Percentiles rank a stretch among this genome's conserved stretches.
These are phyloP conservation scores for Panicum hallii DNA, from an alignment of 202 grass and related monocot species.

Conservation along the genomic window DNA sequence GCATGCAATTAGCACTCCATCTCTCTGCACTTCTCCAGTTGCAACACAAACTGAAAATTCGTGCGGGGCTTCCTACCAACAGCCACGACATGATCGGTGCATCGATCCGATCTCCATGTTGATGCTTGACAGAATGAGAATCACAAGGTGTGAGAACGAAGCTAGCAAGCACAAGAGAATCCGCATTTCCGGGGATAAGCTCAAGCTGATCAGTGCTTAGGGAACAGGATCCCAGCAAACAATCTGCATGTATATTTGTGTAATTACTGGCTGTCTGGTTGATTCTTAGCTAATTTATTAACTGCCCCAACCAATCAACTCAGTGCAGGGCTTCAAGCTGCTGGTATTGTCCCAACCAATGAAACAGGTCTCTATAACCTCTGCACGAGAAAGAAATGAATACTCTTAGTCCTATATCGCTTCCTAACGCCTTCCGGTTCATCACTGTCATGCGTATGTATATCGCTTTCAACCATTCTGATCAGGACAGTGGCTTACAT, in stretches of 20 bases:
- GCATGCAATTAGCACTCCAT: neutral
- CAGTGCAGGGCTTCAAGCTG: neutral
- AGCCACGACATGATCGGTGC: neutral
- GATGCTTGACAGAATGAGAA: constrained; percentile 41
- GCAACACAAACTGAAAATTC: neutral
- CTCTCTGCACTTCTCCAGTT: neutral
- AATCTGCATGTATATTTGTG: constrained; percentile 13
- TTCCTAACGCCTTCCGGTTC: neutral
- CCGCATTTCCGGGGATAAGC: constrained; percentile 7
- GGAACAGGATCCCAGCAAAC: constrained; percentile 38
- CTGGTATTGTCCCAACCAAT: constrained; percentile 4
- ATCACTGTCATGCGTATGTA: neutral
- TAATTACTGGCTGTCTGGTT: neutral
- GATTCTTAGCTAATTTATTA: neutral
- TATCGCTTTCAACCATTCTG: constrained; percentile 32
- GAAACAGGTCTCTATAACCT: neutral
- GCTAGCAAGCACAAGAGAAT: constrained; percentile 15
- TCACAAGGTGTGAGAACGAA: constrained; percentile 16
- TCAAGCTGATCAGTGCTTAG: constrained; percentile 16
- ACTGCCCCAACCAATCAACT: neutral
- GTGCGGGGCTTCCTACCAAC: neutral
- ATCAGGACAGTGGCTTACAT: neutral
- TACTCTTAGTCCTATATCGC: no score
- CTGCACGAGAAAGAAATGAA: no score
- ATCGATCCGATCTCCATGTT: neutral